A percentile compares a stretch with the other conserved stretches of the same genome.
Evolutionary conservation across 2,329 filamentous ascomycete genomes (phyloP).

Genomic region (Penicillium sp.): DNA sequence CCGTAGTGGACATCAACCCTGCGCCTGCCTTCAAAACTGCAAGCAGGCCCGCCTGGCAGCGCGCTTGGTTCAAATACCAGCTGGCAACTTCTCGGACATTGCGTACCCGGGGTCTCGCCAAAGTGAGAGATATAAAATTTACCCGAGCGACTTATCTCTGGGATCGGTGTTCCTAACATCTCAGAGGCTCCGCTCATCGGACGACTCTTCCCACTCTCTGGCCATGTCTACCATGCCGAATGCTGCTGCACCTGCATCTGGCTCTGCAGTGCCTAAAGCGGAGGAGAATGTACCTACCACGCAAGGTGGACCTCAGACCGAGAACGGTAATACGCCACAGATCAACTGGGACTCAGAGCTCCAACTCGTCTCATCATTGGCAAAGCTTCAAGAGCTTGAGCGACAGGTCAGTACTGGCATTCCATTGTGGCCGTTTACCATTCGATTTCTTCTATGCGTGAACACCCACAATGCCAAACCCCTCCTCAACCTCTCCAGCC

Average conservation of each 20-base stretch:
- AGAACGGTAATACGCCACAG: background rate
- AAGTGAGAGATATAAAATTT: background rate
- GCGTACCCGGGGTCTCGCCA: background rate
- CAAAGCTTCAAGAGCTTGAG: conserved; percentile 42
- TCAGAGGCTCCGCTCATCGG: background rate
- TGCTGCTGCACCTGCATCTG: background rate
- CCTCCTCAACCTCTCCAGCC: background rate
- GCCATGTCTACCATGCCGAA: conserved; percentile 7
- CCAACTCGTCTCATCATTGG: conserved; percentile 40
- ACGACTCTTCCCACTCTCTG: background rate
- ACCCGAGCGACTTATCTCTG: background rate
- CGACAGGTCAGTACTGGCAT: conserved; percentile 21
- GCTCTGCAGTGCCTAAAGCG: background rate
- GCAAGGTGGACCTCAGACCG: background rate
- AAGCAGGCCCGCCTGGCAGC: background rate
- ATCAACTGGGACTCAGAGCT: conserved; percentile 35
- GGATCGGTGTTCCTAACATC: background rate
- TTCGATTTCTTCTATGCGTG: background rate
- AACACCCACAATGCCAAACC: background rate
- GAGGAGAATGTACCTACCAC: background rate
- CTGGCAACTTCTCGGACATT: background rate
- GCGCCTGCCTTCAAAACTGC: background rate
- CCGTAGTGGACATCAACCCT: background rate
- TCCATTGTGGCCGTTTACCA: background rate
- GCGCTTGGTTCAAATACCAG: background rate